These are phyloP conservation scores for Plantago elongata DNA, from an alignment of 257 asterid genomes.

Conservation along the genomic window DNA sequence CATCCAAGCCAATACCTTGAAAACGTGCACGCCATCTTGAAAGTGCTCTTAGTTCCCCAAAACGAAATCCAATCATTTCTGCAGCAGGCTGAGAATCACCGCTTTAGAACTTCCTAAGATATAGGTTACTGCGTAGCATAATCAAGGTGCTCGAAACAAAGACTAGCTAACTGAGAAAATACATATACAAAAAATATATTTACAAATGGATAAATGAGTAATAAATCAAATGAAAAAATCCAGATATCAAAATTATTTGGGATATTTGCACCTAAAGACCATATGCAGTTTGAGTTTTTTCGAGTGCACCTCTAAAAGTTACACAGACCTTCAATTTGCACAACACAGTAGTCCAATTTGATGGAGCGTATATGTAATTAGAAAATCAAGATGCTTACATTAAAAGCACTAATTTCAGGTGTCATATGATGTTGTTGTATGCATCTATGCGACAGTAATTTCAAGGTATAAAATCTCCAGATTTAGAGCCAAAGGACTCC, in stretches of 20 bases:
- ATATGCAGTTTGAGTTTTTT: background rate
- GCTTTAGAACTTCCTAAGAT: conserved; percentile 25
- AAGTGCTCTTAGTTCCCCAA: conserved; percentile 95
- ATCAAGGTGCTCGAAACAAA: conserved; percentile 15
- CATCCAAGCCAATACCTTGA: conserved; percentile 80
- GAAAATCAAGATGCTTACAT: too few species aligned
- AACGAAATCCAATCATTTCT: conserved; percentile 84
- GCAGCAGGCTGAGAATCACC: conserved; percentile 88
- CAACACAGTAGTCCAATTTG: too few species aligned
- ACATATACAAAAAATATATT: background rate
- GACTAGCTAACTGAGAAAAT: conserved; percentile 1
- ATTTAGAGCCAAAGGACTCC: background rate
- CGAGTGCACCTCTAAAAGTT: background rate
- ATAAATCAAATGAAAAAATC: conserved; percentile 12
- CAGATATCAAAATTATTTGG: conserved; percentile 2
- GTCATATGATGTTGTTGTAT: too few species aligned
- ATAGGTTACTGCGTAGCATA: conserved; percentile 12
- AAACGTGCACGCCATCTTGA: conserved; percentile 95
- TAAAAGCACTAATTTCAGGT: too few species aligned
- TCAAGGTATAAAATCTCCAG: too few species aligned
- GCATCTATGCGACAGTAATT: too few species aligned
- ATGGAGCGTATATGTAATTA: too few species aligned
- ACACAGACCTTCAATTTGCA: too few species aligned
- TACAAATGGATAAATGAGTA: background rate
- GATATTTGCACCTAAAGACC: conserved; percentile 5